Evolutionary conservation across 371 early-diverging fungal genomes (phyloP), one percentile per base, ranked within the genome.

Genomic region (Apophysomyces trapeziformis): DNA sequence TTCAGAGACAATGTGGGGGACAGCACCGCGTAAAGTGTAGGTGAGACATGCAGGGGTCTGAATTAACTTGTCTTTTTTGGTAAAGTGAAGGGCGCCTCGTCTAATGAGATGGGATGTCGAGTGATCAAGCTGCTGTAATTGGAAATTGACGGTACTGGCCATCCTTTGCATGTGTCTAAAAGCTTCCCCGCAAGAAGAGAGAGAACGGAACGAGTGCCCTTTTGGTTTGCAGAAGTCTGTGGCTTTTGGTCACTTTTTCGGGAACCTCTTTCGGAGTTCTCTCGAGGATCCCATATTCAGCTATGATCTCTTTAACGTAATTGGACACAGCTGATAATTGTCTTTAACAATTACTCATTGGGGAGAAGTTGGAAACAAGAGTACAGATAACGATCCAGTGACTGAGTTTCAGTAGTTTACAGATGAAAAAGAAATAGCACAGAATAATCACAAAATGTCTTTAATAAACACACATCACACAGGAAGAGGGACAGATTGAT

Each of bases 1-100:
- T 46, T 93, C 92, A 2, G 88, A 85, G 21, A 90, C 80, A 68
- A 92, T 74, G 65, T 93, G 93, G 38, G 92, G 92, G 12, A 90
- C 89, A 6, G 91, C 80, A 7, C 92, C 93, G 38, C 87, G 86
- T 47, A 85, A 69, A 7, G 91, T 90, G 71, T 90, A 89, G 58
- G 87, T 83, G 60, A 93, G 67, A 73, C 87, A 92, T 12, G 83
- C 83, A 38, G 93, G 93, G 14, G 93, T 93, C 64, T 89, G 74
- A 3, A 84, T 68, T 9, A 65, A 65, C 35, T 76, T 79, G 61
- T 73, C 71, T 63, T 76, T 77, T 26, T 68, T 68, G 0, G 68
- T 67, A 32, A 89, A 82, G 7, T 73, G 67, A 1, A 82, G 67
- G 2, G 71, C 67, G 21, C 80, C 83, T 54, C 83, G 73, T 57